Evolutionary conservation across 1,284 basidiomycete genomes (phyloP), one percentile per base, ranked within the genome.

Genomic region (Malassezia japonica): DNA sequence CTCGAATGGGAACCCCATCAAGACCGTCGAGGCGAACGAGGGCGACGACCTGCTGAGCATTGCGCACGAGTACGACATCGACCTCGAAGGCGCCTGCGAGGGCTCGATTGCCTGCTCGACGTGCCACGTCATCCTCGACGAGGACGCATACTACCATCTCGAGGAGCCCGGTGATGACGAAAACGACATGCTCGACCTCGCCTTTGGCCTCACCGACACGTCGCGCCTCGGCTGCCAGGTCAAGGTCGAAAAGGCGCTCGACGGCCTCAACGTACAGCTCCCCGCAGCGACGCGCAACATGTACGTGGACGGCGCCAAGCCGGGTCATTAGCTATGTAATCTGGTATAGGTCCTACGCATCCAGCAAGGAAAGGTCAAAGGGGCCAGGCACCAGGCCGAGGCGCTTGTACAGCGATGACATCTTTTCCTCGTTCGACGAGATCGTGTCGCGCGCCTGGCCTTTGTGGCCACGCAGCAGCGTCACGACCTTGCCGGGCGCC

Each of bases 101-200:
- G 86, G 88, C 40, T 94, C 88, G 0, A 82, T 95, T 48, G 94
- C 92, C 18, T 98, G 92, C 74, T 96, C 91, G 24, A 98, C 94
- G 32, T 98, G 94, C 74, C 92, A 98, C 74, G 83, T 96, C 53
- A 88, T 96, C 50, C 79, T 96, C 37, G 79, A 83, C 41, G 82
- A 82, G 9, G 82, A 88, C 62, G 78, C 83, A 54, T 96, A 88
- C 71, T 87, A 95, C 73, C 70, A 80, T 41, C 78, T 95, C 2
- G 83, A 86, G 2, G 91, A 95, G 68, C 89, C 92, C 1, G 85
- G 86, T 53, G 92, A 98, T 62, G 92, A 98, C 71, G 92, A 98
- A 76, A 94, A 74, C 39, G 72, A 73, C 46, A 96, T 96, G 91
- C 79, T 98, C 33, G 92, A 98, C 74, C 84, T 98, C 77, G 94